These are phyloP conservation scores for Amanita subjunquillea DNA, from an alignment of 768 basidiomycete species.

Conservation along the genomic window DNA sequence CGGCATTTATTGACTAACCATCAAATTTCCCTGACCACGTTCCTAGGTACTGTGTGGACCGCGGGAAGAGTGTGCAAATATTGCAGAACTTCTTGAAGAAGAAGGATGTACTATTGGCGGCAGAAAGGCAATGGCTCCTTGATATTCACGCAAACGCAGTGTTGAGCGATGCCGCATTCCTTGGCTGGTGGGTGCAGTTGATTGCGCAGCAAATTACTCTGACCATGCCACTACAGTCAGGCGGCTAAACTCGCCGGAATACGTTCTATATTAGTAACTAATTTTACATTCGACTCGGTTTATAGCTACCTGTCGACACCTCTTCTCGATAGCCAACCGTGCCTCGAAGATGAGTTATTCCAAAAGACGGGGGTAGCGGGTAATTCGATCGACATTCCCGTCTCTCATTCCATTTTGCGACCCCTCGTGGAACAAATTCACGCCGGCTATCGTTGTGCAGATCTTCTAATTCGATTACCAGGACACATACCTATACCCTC, in stretches of 20 bases:
- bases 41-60: slow-evolving; percentile 60
- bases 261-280: slow-evolving; percentile 68
- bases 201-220: not conserved
- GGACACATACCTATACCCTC: slow-evolving; percentile 73
- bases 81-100: slow-evolving; percentile 45
- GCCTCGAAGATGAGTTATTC: slow-evolving; percentile 1
- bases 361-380: slow-evolving; percentile 13
- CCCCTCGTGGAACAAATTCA: slow-evolving; percentile 59
- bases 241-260: slow-evolving; percentile 54
- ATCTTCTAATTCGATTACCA: slow-evolving; percentile 60
- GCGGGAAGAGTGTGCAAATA: slow-evolving; percentile 55
- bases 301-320: slow-evolving; percentile 65
- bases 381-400: slow-evolving; percentile 41
- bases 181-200: slow-evolving; percentile 49
- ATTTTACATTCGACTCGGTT: slow-evolving; percentile 81
- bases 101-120: slow-evolving; percentile 42
- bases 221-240: slow-evolving; percentile 27
- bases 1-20: slow-evolving; percentile 14
- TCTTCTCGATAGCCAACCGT: slow-evolving; percentile 29
- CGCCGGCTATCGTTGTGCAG: slow-evolving; percentile 59
- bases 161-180: slow-evolving; percentile 68
- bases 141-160: slow-evolving; percentile 45
- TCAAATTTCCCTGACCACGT: slow-evolving; percentile 5
- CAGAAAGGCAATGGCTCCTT: slow-evolving; percentile 50
- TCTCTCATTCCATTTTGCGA: slow-evolving; percentile 34